Percentiles rank a stretch among this genome's conserved stretches.
These are phyloP conservation scores for Candida boleticola DNA, from an alignment of 805 yeast genomes.

Conservation along the genomic window DNA sequence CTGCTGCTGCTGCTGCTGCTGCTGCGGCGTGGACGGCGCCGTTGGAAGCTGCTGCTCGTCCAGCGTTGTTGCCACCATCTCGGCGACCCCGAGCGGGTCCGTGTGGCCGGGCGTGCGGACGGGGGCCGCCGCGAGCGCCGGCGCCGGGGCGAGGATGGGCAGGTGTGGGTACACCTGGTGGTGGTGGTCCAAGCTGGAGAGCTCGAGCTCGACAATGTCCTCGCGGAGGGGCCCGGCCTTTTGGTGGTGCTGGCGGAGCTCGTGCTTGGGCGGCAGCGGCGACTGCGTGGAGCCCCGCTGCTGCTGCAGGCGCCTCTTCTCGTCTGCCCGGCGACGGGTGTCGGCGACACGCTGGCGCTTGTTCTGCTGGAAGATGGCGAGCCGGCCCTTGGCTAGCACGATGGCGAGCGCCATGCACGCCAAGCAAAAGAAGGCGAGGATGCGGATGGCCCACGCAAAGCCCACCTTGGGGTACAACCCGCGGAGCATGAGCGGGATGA, in stretches of 20 bases:
- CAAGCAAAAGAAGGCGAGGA: constrained; percentile 37
- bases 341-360: background rate
- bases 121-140: too few relatives aligned
- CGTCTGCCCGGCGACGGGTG: background rate
- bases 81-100: background rate
- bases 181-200: background rate
- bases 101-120: background rate
- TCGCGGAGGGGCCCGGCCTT: too few relatives aligned
- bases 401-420: constrained; percentile 24
- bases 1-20: too few relatives aligned
- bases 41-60: too few relatives aligned
- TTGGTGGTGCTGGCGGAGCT: too few relatives aligned
- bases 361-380: constrained; percentile 7
- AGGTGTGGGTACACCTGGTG: too few relatives aligned
- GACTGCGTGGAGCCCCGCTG: background rate
- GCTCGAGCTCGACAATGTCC: background rate
- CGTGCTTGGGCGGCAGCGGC: too few relatives aligned
- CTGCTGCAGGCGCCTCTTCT: background rate
- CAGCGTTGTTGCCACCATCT: background rate
- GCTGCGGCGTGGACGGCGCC: background rate
- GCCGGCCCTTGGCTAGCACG: constrained; percentile 26
- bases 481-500: constrained; percentile 55
- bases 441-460: constrained; percentile 58
- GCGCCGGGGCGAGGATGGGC: too few relatives aligned
- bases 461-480: constrained; percentile 48